These are phyloP conservation scores for Nannochloris sp. DNA, from an alignment of 139 green algal genomes.

Conservation along the genomic window DNA sequence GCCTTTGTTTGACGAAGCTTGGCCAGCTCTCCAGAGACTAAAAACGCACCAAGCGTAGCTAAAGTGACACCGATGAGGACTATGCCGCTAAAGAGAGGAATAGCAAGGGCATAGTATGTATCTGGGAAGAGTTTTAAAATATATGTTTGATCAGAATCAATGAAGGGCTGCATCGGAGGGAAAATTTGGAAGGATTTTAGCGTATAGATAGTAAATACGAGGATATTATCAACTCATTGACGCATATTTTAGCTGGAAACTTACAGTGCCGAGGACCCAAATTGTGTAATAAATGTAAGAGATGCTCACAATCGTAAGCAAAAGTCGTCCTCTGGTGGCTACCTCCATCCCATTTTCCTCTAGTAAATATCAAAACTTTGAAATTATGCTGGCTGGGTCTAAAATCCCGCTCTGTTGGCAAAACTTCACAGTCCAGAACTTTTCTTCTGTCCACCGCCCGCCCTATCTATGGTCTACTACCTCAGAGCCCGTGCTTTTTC, in stretches of 20 bases:
- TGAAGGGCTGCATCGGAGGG: slow-evolving; percentile 41
- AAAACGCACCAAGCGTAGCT: slow-evolving; percentile 19
- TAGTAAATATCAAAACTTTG: too few relatives aligned
- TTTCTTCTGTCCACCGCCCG: too few relatives aligned
- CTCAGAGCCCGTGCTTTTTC: too few relatives aligned
- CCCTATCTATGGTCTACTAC: too few relatives aligned
- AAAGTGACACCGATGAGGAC: slow-evolving; percentile 8
- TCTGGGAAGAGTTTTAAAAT: slow-evolving; percentile 31
- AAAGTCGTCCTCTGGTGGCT: background rate
- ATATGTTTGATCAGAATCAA: slow-evolving; percentile 42
- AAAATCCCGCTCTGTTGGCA: too few relatives aligned
- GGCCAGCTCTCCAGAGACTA: slow-evolving; percentile 3
- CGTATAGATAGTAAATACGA: background rate
- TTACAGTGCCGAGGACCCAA: slow-evolving; percentile 48
- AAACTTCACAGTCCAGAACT: too few relatives aligned
- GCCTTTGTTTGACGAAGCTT: slow-evolving; percentile 1
- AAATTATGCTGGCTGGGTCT: too few relatives aligned
- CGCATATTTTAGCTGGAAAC: background rate
- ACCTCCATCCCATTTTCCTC: background rate
- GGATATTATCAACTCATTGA: background rate
- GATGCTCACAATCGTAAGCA: background rate
- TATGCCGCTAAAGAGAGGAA: slow-evolving; percentile 13
- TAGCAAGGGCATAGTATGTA: slow-evolving; percentile 19
- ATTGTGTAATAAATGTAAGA: slow-evolving; percentile 37
- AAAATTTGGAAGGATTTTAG: background rate